phyloP scores from a whole-genome alignment of 2,329 filamentous ascomycete species.

The Xylaria polymorpha region DNA sequence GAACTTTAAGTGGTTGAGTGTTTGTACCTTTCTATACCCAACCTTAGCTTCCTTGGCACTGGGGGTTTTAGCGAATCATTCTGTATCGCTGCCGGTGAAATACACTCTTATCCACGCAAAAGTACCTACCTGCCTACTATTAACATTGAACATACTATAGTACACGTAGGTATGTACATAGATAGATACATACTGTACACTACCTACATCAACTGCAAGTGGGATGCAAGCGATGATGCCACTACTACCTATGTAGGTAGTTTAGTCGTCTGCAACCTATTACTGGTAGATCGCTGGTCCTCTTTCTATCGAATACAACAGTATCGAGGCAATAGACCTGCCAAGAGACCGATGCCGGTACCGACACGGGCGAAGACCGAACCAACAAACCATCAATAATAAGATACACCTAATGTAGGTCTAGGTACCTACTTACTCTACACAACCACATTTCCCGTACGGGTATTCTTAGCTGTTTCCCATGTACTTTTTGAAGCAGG shows the following conservation, averaged over 20 bases:
- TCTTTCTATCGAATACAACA: neutral
- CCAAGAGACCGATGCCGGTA: conserved; percentile 6
- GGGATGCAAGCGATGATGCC: neutral
- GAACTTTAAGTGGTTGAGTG: neutral
- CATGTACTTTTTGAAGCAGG: too few relatives aligned
- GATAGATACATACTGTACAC: too few relatives aligned
- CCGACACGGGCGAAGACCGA: neutral
- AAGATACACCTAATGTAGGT: neutral
- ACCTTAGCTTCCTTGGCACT: neutral
- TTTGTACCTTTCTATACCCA: neutral
- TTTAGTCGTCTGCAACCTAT: conserved; percentile 1
- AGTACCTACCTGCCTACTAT: conserved; percentile 8
- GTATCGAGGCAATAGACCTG: neutral
- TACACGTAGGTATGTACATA: too few relatives aligned
- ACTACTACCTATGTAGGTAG: too few relatives aligned
- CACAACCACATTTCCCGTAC: neutral
- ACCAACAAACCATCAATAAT: neutral
- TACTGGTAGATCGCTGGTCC: neutral
- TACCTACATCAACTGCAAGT: neutral
- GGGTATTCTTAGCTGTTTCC: neutral
- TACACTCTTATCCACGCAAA: neutral
- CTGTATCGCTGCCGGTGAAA: neutral
- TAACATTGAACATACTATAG: too few relatives aligned
- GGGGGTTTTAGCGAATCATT: neutral
- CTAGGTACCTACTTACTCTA: neutral